Evolutionary conservation across 2,329 filamentous ascomycete genomes (phyloP).

Genomic region (Claviceps sp.): DNA sequence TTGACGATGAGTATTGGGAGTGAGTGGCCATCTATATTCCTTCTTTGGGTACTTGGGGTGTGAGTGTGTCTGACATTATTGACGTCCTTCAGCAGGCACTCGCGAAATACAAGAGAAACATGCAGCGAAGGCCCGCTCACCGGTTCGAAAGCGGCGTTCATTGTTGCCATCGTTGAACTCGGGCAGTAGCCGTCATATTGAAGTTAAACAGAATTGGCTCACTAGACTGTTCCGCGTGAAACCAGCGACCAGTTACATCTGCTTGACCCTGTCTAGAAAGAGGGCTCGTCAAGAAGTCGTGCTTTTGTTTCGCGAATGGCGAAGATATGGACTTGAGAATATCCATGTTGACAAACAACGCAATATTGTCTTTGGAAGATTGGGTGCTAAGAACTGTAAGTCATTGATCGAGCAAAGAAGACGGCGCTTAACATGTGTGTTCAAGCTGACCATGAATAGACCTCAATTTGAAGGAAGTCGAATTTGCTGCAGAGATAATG

Average conservation of each 20-base stretch:
- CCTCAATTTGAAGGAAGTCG: constrained; percentile 73
- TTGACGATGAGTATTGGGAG: constrained; percentile 31
- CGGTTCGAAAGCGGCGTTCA: constrained; percentile 8
- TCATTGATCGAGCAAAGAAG: neutral
- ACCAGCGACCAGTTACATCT: constrained; percentile 62
- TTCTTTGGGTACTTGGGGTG: neutral
- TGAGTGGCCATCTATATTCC: constrained; percentile 9
- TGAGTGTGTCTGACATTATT: neutral
- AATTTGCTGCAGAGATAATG: constrained; percentile 77
- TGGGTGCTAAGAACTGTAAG: constrained; percentile 69
- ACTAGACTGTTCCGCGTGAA: constrained; percentile 82
- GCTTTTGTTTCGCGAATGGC: constrained; percentile 65
- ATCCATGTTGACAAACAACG: constrained; percentile 66
- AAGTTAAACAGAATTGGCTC: constrained; percentile 72
- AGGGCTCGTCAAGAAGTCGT: constrained; percentile 65
- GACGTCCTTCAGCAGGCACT: neutral
- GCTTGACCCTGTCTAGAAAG: constrained; percentile 55
- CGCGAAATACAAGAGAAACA: constrained; percentile 4
- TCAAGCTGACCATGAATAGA: constrained; percentile 32
- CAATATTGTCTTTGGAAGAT: constrained; percentile 66
- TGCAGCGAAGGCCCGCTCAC: neutral
- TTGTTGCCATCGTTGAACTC: constrained; percentile 23
- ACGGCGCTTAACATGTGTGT: neutral
- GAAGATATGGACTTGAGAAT: constrained; percentile 66
- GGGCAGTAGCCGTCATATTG: constrained; percentile 38